Evolutionary conservation across 2,329 filamentous ascomycete species (phyloP), one percentile per base, ranked within the genome.

Genomic region (Emmonsiellopsis sp.): DNA sequence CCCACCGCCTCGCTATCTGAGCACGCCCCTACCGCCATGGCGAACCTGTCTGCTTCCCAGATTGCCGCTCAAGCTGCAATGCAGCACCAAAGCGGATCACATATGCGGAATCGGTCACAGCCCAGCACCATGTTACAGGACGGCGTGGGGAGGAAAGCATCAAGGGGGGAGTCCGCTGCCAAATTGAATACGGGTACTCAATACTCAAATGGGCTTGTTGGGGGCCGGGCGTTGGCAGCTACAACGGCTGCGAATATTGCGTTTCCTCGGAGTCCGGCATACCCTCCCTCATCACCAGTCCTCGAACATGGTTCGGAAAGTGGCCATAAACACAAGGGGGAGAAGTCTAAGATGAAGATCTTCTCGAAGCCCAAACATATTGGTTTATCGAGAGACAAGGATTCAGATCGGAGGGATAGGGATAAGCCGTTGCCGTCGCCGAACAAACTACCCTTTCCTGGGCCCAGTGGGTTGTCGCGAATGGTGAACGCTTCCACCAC

Each of bases 281-380:
- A 65, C 15, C 62, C 64, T 9, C 60, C 67, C 26, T 55, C 61
- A 7, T 40, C 50, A 5, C 32, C 50, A 3, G 30, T 38, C 13
- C 26, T 37, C 32, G 50, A 54, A 62, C 45, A 57, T 62, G 44
- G 53, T 55, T 54, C 48, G 20, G 44, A 54, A 31, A 50, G 46
- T 43, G 53, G 45, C 7, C 50, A 52, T 50, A 83, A 83, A 62
- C 71, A 70, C 40, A 75, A 78, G 55, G 79, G 78, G 54, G 79
- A 82, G 61, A 81, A 80, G 62, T 80, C 80, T 38, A 85, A 84
- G 70, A 85, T 83, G 78, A 85, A 85, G 66, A 72, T 85, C 5
- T 86, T 86, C 63, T 82, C 79, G 5, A 85, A 85, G 62, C 82
- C 82, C 1, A 85, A 85, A 68, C 80, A 79, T 57, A 83, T 85